Evolutionary conservation across 2,329 filamentous ascomycete species (phyloP).

Genomic region (Penicillium sumatraense): DNA sequence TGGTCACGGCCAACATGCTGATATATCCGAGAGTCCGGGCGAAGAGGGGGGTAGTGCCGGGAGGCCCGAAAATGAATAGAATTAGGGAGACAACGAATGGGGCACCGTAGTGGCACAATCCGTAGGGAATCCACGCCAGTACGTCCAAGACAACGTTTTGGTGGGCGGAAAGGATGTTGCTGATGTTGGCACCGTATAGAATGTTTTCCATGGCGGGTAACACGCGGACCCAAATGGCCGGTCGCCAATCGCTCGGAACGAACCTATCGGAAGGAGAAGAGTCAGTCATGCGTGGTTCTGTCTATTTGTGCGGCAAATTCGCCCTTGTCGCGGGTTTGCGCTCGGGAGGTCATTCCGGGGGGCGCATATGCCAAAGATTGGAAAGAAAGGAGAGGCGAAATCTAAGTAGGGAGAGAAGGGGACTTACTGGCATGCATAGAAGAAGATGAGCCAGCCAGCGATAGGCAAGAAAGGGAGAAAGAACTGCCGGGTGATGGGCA

Average conservation of each 20-base stretch:
- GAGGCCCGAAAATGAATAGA: constrained; percentile 88
- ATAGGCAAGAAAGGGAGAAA: constrained; percentile 86
- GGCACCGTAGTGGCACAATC: constrained; percentile 84
- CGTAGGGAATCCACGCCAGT: constrained; percentile 91
- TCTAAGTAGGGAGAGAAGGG: neutral
- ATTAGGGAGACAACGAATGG: constrained; percentile 77
- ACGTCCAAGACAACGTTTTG: constrained; percentile 82
- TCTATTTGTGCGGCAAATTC: neutral
- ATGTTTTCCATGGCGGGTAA: constrained; percentile 95
- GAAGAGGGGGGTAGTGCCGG: constrained; percentile 82
- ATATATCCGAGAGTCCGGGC: constrained; percentile 90
- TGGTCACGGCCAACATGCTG: constrained; percentile 83
- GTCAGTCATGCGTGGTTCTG: constrained; percentile 21
- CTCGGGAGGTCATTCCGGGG: constrained; percentile 6
- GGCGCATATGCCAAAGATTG: neutral
- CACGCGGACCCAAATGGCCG: constrained; percentile 93
- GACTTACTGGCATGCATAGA: constrained; percentile 87
- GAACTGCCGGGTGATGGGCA: constrained; percentile 88
- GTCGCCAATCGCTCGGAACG: constrained; percentile 84
- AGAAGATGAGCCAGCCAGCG: constrained; percentile 85
- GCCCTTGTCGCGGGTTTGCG: neutral
- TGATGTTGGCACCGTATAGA: constrained; percentile 91
- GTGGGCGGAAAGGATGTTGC: constrained; percentile 92
- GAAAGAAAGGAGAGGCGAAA: constrained; percentile 2
- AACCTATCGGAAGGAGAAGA: constrained; percentile 62